These are phyloP conservation scores for Akanthomyces dipterigenus DNA, from an alignment of 2,329 filamentous ascomycete species.

Conservation along the genomic window DNA sequence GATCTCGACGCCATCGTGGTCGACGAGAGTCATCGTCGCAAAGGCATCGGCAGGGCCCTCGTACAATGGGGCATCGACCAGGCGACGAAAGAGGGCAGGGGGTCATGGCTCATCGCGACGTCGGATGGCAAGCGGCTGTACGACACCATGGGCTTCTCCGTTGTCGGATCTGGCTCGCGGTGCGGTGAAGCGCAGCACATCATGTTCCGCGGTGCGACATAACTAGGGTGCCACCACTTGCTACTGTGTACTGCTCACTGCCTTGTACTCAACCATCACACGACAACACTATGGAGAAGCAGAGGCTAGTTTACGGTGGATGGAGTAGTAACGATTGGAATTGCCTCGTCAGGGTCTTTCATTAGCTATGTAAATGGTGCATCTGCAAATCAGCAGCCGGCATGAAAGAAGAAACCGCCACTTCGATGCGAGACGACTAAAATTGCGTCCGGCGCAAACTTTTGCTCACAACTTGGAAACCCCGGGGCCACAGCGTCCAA, in stretches of 20 bases:
- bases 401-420: background rate
- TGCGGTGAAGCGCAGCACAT: conserved; percentile 7
- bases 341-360: background rate
- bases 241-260: too few species aligned
- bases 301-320: background rate
- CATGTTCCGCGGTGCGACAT: background rate
- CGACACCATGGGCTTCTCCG: background rate
- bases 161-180: background rate
- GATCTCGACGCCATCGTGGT: conserved; percentile 14
- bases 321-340: background rate
- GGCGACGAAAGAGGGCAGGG: background rate
- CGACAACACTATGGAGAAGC: background rate
- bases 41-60: conserved; percentile 3
- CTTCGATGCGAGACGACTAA: background rate
- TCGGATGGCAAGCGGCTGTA: background rate
- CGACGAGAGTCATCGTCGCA: conserved; percentile 11
- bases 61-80: conserved; percentile 6
- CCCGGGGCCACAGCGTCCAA: background rate
- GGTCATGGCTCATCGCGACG: background rate
- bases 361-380: background rate
- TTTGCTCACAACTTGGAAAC: background rate
- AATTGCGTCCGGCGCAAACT: conserved; percentile 12
- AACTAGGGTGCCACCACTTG: background rate
- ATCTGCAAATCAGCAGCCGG: background rate
- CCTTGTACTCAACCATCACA: background rate